Conservation (phyloP, 768 basidiomycete genomes). For the Panaeolus papilionaceus region DNA sequence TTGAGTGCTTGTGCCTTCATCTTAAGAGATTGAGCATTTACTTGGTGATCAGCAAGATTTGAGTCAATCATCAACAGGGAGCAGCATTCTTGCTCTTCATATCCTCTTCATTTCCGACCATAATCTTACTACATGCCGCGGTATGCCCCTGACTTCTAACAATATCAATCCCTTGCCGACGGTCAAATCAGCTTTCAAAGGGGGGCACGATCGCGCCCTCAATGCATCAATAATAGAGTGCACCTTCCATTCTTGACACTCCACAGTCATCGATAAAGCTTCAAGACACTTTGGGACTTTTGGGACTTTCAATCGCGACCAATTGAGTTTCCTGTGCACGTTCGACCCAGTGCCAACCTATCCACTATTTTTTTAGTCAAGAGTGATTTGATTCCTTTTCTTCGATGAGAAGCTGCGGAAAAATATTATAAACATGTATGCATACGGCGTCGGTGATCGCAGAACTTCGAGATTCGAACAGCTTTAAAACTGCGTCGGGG, state of each 20-base stretch:
- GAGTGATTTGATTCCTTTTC: no score
- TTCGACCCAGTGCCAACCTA: background rate
- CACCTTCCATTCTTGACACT: background rate
- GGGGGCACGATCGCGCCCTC: background rate
- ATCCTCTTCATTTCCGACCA: background rate
- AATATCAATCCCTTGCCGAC: background rate
- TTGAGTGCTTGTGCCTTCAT: background rate
- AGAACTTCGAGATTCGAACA: background rate
- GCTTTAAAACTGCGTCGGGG: background rate
- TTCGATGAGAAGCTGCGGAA: no score
- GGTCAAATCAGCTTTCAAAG: background rate
- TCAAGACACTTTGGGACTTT: background rate
- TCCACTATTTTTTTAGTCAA: no score
- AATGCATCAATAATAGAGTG: background rate
- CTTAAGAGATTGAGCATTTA: no score
- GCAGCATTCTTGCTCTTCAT: background rate
- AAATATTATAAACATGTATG: no score
- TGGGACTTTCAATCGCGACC: background rate
- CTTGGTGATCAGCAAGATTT: no score
- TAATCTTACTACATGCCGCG: background rate
- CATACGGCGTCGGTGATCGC: background rate
- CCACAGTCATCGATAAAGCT: background rate
- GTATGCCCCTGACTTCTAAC: background rate
- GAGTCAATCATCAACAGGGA: background rate
- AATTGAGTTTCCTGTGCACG: background rate